These are phyloP conservation scores for Ceratobasidium theobromae DNA, from an alignment of 1,284 basidiomycete species.

Conservation along the genomic window DNA sequence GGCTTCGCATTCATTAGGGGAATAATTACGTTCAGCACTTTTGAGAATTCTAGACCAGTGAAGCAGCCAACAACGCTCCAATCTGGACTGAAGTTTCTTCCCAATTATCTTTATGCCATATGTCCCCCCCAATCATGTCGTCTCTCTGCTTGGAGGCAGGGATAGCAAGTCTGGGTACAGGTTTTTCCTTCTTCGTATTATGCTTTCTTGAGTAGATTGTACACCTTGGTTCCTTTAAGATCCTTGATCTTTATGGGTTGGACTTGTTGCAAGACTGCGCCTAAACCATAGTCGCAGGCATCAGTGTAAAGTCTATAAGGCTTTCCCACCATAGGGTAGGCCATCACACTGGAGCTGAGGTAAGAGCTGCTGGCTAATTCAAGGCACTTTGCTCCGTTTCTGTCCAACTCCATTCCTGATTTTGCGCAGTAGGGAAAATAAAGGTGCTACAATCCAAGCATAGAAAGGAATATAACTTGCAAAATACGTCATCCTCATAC, in stretches of 20 bases:
- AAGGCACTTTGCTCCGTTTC: conserved; percentile 7
- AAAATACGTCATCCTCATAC: conserved; percentile 44
- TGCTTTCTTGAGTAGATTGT: conserved; percentile 39
- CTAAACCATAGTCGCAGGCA: conserved; percentile 46
- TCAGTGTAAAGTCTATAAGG: conserved; percentile 47
- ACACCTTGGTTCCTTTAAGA: conserved; percentile 44
- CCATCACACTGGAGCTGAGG: conserved; percentile 18
- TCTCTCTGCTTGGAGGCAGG: conserved; percentile 37
- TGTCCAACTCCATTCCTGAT: conserved; percentile 17
- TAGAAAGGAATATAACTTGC: conserved; percentile 42
- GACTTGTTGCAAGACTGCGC: conserved; percentile 45
- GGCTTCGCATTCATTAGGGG: conserved; percentile 46
- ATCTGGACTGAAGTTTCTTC: conserved; percentile 35
- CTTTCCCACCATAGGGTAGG: conserved; percentile 41
- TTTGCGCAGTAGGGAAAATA: conserved; percentile 29
- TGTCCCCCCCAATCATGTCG: background rate
- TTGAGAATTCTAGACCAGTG: conserved; percentile 44
- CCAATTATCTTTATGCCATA: background rate
- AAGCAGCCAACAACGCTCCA: conserved; percentile 43
- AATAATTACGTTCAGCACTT: conserved; percentile 44
- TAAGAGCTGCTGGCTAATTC: conserved; percentile 2
- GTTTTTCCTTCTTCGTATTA: conserved; percentile 36
- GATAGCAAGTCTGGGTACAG: conserved; percentile 38
- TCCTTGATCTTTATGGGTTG: conserved; percentile 45
- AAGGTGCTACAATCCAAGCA: conserved; percentile 38